Evolutionary conservation across 257 asterid species (phyloP).

Genomic region (Fraxinus excelsior): DNA sequence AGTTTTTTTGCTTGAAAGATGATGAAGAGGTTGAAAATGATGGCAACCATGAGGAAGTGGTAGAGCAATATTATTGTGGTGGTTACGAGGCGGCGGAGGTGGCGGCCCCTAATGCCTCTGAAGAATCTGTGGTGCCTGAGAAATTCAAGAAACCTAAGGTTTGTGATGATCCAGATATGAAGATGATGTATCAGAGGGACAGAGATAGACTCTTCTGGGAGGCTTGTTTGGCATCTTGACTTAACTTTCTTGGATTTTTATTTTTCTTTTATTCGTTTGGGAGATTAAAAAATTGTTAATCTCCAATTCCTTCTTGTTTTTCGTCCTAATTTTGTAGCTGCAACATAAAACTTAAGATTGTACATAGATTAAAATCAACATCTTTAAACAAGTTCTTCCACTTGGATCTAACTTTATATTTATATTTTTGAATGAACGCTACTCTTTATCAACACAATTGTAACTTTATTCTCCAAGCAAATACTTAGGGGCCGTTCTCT

Average conservation of each 20-base stretch:
- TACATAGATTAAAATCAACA: not conserved
- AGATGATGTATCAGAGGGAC: slow-evolving; percentile 41
- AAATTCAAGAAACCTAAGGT: slow-evolving; percentile 26
- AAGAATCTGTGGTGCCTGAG: slow-evolving; percentile 13
- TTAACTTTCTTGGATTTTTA: not conserved
- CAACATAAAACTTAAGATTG: not conserved
- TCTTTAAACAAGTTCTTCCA: too few relatives aligned
- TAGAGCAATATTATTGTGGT: slow-evolving; percentile 40
- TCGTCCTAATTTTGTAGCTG: too few relatives aligned
- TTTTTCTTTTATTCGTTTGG: not conserved
- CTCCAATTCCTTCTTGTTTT: not conserved
- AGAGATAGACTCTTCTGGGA: slow-evolving; percentile 71
- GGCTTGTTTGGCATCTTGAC: slow-evolving; percentile 61
- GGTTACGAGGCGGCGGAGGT: not conserved
- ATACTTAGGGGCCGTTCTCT: too few relatives aligned
- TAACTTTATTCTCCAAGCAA: not conserved
- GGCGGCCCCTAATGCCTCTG: not conserved
- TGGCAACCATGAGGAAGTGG: slow-evolving; percentile 38
- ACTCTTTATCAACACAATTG: not conserved
- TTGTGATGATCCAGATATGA: slow-evolving; percentile 36
- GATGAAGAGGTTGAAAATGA: slow-evolving; percentile 14
- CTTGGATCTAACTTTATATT: not conserved
- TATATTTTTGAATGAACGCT: too few relatives aligned
- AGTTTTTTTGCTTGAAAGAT: slow-evolving; percentile 1
- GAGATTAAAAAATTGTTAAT: not conserved